These are phyloP conservation scores for Euphorbia schlechtendalii DNA, from an alignment of 441 rosid species.

Conservation along the genomic window DNA sequence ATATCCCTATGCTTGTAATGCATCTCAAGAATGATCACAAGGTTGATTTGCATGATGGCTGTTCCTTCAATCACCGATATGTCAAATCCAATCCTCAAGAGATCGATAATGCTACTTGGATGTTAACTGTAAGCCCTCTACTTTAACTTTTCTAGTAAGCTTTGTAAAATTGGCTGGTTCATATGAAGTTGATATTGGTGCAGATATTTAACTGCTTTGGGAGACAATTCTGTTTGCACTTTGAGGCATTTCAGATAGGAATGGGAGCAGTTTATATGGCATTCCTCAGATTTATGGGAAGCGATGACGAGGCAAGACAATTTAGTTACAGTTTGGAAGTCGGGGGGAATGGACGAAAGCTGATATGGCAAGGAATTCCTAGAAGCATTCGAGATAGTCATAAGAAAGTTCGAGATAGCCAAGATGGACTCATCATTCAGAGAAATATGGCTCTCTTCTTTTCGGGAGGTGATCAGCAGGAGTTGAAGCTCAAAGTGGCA, in stretches of 20 bases:
- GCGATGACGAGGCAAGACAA: constrained; percentile 62
- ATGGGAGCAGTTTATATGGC: constrained; percentile 81
- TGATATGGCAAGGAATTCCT: constrained; percentile 79
- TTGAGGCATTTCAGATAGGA: constrained; percentile 79
- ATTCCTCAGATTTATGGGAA: constrained; percentile 79
- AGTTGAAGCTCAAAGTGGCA: constrained; percentile 63
- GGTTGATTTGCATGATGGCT: constrained; percentile 84
- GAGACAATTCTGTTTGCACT: constrained; percentile 75
- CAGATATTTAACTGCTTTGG: constrained; percentile 84
- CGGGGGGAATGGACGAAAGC: constrained; percentile 63
- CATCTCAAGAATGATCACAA: constrained; percentile 82
- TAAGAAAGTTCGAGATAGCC: constrained; percentile 75
- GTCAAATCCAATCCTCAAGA: constrained; percentile 75
- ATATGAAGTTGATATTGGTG: constrained; percentile 9
- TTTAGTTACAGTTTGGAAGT: constrained; percentile 80
- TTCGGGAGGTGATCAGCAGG: constrained; percentile 63
- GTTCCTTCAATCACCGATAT: constrained; percentile 79
- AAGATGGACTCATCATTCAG: constrained; percentile 70
- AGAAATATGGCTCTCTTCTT: constrained; percentile 75
- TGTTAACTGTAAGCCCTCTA: constrained; percentile 57
- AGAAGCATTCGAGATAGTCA: constrained; percentile 79
- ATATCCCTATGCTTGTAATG: constrained; percentile 49
- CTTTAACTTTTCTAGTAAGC: too few relatives aligned
- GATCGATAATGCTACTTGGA: constrained; percentile 88
- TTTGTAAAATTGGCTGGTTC: background rate